phyloP scores from a whole-genome alignment of 495 filamentous ascomycete genomes.

The Penicillium silybi region DNA sequence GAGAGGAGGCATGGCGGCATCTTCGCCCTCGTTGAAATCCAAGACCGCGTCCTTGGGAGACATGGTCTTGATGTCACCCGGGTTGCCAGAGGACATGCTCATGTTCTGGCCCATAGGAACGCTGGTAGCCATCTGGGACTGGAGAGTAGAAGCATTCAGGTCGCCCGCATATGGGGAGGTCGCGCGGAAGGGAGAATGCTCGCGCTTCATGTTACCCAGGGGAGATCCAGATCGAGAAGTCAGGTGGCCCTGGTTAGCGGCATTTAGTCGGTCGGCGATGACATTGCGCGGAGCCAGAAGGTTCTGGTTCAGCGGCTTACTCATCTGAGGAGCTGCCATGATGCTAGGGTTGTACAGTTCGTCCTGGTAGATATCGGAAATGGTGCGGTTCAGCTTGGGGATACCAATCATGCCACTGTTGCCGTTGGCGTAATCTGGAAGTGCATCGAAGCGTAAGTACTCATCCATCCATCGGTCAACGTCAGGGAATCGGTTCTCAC shows the following conservation, averaged over 20 bases:
- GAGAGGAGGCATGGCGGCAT: conserved; percentile 58
- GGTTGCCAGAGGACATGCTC: conserved; percentile 21
- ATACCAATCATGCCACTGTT: conserved; percentile 42
- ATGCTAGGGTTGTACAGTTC: conserved; percentile 74
- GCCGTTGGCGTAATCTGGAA: conserved; percentile 38
- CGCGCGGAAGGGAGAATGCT: conserved; percentile 78
- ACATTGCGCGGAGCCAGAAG: conserved; percentile 55
- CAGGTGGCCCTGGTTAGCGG: conserved; percentile 69
- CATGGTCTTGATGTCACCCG: conserved; percentile 70
- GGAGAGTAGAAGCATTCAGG: conserved; percentile 25
- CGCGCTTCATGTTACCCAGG: conserved; percentile 52
- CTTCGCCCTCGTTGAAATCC: conserved; percentile 73
- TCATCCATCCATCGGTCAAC: conserved; percentile 54
- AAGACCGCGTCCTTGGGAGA: conserved; percentile 92
- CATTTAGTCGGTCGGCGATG: conserved; percentile 71
- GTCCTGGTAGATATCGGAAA: conserved; percentile 80
- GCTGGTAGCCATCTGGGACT: conserved; percentile 38
- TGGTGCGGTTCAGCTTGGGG: conserved; percentile 80
- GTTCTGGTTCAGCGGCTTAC: conserved; percentile 38
- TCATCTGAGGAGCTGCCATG: conserved; percentile 47
- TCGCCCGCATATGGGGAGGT: conserved; percentile 61
- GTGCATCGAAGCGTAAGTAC: conserved; percentile 57
- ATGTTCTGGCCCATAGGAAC: conserved; percentile 36
- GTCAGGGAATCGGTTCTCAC: conserved; percentile 46
- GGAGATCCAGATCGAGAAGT: conserved; percentile 58